A percentile compares a stretch with the other conserved stretches of the same genome.
phyloP scores from a whole-genome alignment of 495 filamentous ascomycete species.

The Cetradonia linearis region DNA sequence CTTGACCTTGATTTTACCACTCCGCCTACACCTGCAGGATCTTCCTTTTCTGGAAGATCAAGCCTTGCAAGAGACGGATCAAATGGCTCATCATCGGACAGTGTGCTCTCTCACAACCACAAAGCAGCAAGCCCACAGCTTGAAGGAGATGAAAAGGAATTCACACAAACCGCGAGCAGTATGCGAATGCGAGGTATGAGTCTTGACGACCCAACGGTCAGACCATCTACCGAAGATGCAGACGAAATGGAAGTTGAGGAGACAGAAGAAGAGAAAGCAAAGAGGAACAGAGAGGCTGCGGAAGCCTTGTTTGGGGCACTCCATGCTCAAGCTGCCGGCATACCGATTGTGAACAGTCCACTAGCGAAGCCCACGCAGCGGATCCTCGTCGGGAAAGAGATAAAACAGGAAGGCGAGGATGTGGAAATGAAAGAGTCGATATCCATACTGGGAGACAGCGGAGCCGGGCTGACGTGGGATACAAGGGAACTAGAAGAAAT shows the following conservation, averaged over 20 bases:
- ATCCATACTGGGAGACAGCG: conserved; percentile 37
- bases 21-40: conserved; percentile 46
- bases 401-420: conserved; percentile 27
- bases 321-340: conserved; percentile 22
- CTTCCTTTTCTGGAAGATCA: conserved; percentile 46
- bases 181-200: conserved; percentile 65
- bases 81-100: conserved; percentile 30
- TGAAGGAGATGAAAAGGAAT: conserved; percentile 93
- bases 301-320: conserved; percentile 45
- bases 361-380: conserved; percentile 28
- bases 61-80: conserved; percentile 26
- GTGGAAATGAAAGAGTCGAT: conserved; percentile 37
- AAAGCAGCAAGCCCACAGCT: conserved; percentile 74
- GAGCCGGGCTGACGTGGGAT: conserved; percentile 33
- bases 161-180: conserved; percentile 83
- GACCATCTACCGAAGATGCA: conserved; percentile 26
- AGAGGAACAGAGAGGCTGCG: conserved; percentile 42
- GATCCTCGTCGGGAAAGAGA: conserved; percentile 12
- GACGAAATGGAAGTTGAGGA: conserved; percentile 29
- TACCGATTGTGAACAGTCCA: conserved; percentile 31
- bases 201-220: conserved; percentile 34
- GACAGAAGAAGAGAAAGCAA: conserved; percentile 37
- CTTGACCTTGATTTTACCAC: conserved; percentile 44
- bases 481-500: conserved; percentile 65
- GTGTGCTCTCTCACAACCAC: conserved; percentile 48